Conservation (phyloP, 139 green algal genomes). For the Zygnema circumcarinatum region DNA sequence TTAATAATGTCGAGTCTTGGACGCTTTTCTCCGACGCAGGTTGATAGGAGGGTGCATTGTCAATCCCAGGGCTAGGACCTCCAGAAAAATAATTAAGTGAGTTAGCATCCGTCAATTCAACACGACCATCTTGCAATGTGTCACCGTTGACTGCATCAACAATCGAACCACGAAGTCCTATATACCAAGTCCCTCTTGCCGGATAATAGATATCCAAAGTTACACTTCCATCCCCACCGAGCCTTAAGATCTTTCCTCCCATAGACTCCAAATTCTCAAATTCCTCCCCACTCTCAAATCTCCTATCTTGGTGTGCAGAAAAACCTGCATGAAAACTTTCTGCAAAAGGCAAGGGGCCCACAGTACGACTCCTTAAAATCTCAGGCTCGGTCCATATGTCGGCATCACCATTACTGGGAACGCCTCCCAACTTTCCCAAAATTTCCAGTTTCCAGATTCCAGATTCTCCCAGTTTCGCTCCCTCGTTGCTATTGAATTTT, state of each 20-base stretch:
- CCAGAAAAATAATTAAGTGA: neutral
- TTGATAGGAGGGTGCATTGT: neutral
- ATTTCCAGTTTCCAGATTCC: neutral
- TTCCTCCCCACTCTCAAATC: neutral
- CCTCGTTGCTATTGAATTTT: neutral
- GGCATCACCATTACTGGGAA: neutral
- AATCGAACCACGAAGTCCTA: neutral
- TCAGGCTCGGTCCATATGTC: neutral
- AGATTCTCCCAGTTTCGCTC: neutral
- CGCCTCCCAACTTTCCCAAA: neutral
- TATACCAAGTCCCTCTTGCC: conserved; percentile 6
- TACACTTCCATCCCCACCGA: neutral
- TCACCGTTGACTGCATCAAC: neutral
- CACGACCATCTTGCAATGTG: too few relatives aligned
- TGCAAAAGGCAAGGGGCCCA: neutral
- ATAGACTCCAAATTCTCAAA: neutral
- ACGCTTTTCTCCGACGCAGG: neutral
- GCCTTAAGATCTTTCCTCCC: neutral
- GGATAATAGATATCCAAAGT: conserved; percentile 12
- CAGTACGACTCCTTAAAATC: neutral
- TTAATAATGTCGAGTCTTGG: neutral
- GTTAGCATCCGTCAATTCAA: neutral
- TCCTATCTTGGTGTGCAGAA: neutral
- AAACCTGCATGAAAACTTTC: neutral
- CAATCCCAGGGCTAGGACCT: too few relatives aligned